Evolutionary conservation across 1,284 basidiomycete genomes (phyloP).

Genomic region (Caloboletus firmus): DNA sequence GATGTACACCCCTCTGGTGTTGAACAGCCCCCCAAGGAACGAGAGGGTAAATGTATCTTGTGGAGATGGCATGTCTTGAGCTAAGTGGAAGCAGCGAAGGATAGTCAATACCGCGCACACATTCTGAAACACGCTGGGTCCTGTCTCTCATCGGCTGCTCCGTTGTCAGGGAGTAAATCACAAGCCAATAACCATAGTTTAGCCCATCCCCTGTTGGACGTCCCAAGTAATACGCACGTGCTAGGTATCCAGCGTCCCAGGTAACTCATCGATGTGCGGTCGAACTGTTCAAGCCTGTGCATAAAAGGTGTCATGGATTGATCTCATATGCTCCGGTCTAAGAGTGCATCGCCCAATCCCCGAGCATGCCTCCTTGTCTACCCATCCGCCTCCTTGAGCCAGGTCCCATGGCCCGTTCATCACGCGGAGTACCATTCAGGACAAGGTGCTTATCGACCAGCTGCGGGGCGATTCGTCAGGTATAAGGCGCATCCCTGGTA

Average conservation of each 20-base stretch:
- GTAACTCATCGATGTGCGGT: neutral
- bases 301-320: neutral
- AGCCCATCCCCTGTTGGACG: neutral
- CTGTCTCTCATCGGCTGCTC: neutral
- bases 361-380: slow-evolving; percentile 41
- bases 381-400: slow-evolving; percentile 49
- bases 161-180: neutral
- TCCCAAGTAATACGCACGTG: neutral
- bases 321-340: slow-evolving; percentile 11
- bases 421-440: slow-evolving; percentile 43
- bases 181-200: neutral
- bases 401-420: slow-evolving; percentile 43
- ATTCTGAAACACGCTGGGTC: neutral
- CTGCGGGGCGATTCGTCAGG: slow-evolving; percentile 36
- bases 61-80: neutral
- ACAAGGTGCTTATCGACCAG: slow-evolving; percentile 69
- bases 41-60: slow-evolving; percentile 1
- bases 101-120: no score
- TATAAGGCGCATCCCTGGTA: neutral
- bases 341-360: slow-evolving; percentile 48
- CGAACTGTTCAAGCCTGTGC: neutral
- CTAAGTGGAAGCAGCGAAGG: neutral
- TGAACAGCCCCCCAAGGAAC: neutral
- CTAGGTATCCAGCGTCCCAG: neutral
- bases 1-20: slow-evolving; percentile 22